Evolutionary conservation across 2,329 filamentous ascomycete species (phyloP).

Genomic region (Tolypocladium nubicola): DNA sequence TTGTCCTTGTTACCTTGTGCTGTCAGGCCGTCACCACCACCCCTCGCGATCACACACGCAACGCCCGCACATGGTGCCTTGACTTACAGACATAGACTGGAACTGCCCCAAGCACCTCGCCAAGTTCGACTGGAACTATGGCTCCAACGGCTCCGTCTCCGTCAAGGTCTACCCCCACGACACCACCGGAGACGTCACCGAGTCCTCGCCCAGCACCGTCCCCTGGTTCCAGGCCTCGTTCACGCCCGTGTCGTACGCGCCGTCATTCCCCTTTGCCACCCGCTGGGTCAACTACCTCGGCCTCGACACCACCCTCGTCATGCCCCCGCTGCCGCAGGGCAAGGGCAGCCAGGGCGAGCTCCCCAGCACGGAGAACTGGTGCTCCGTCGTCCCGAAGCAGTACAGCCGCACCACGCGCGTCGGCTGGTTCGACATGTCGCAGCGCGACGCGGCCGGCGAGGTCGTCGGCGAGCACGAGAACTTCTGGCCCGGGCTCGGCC

Average conservation of each 20-base stretch:
- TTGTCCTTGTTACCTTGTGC: not conserved
- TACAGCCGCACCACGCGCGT: constrained; percentile 21
- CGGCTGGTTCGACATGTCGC: constrained; percentile 36
- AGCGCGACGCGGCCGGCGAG: constrained; percentile 17
- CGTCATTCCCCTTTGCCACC: constrained; percentile 32
- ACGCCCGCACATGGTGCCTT: not conserved
- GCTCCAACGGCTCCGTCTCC: constrained; percentile 22
- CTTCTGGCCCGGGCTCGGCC: constrained; percentile 35
- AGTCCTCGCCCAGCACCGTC: constrained; percentile 18
- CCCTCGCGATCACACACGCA: not conserved
- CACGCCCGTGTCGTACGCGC: constrained; percentile 27
- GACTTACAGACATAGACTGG: constrained; percentile 29
- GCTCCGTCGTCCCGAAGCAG: constrained; percentile 21
- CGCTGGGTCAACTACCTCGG: constrained; percentile 27
- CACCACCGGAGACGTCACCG: constrained; percentile 15
- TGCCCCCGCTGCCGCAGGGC: constrained; percentile 36
- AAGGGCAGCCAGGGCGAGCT: constrained; percentile 28
- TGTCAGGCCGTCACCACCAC: not conserved
- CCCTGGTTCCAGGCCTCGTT: constrained; percentile 38
- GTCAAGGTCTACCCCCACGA: constrained; percentile 37
- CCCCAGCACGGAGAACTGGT: constrained; percentile 36
- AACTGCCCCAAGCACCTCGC: constrained; percentile 46
- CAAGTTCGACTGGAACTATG: constrained; percentile 33
- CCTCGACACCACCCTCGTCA: constrained; percentile 31
- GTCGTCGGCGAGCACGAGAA: constrained; percentile 20